Percentiles rank a stretch among this genome's conserved stretches.
Conservation (phyloP, 306 rosid species). For the Nissolia schottii region DNA sequence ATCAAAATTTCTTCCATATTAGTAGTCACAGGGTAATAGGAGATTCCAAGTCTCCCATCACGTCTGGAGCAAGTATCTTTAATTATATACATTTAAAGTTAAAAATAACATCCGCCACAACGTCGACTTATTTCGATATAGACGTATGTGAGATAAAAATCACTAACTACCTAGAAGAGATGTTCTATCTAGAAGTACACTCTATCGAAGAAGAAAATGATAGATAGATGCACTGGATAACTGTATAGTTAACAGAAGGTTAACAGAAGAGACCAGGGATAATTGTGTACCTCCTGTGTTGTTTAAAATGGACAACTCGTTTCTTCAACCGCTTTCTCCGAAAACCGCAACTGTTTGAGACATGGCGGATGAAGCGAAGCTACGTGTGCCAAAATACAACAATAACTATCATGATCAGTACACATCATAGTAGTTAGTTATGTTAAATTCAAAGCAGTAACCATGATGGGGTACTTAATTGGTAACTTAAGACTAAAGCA, state of each 20-base stretch:
- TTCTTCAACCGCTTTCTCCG: constrained; percentile 49
- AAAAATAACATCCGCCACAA: neutral
- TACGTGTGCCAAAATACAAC: constrained; percentile 29
- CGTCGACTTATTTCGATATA: neutral
- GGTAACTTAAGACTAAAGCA: constrained; percentile 1
- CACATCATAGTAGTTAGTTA: neutral
- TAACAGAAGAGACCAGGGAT: neutral
- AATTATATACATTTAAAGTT: neutral
- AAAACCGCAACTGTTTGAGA: constrained; percentile 45
- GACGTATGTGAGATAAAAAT: neutral
- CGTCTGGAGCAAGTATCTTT: neutral
- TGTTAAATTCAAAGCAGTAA: constrained; percentile 2
- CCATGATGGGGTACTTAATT: constrained; percentile 2
- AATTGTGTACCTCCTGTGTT: constrained; percentile 41
- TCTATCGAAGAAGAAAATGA: neutral
- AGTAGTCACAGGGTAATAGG: neutral
- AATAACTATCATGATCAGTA: neutral
- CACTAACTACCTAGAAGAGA: neutral
- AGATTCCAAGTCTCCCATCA: constrained; percentile 6
- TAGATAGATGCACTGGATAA: neutral
- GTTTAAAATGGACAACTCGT: constrained; percentile 30
- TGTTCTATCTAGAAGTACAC: neutral
- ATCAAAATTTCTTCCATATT: neutral
- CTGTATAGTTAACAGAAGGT: neutral
- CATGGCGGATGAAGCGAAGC: constrained; percentile 77